phyloP scores from a whole-genome alignment of 169 alveolate genomes.

The Cryptosporidium baileyi region DNA sequence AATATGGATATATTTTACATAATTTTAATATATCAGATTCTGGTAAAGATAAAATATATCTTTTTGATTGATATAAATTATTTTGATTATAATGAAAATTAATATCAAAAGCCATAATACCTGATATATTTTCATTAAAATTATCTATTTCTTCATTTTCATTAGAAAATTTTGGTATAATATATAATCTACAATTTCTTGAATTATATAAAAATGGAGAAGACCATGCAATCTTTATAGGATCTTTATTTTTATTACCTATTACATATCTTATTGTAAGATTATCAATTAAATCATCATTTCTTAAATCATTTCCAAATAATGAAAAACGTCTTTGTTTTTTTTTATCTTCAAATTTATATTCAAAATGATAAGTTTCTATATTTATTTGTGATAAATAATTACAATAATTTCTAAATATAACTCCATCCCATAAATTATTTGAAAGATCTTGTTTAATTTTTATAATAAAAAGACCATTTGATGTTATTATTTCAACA shows the following conservation, averaged over 20 bases:
- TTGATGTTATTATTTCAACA: slow-evolving; percentile 16
- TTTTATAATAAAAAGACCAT: slow-evolving; percentile 26
- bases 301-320: background rate
- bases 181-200: slow-evolving; percentile 53
- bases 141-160: background rate
- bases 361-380: slow-evolving; percentile 57
- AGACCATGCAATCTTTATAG: slow-evolving; percentile 42
- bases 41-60: slow-evolving; percentile 55
- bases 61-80: slow-evolving; percentile 47
- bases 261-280: slow-evolving; percentile 1
- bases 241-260: background rate
- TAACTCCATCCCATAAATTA: slow-evolving; percentile 55
- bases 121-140: background rate
- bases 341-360: slow-evolving; percentile 14
- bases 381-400: slow-evolving; percentile 29
- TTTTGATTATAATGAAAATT: slow-evolving; percentile 40
- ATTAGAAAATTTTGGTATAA: slow-evolving; percentile 13
- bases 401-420: slow-evolving; percentile 45
- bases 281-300: background rate
- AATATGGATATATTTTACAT: slow-evolving; percentile 52
- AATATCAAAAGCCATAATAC: slow-evolving; percentile 50
- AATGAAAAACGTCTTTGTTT: slow-evolving; percentile 7
- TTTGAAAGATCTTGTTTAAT: background rate
- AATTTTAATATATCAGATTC: slow-evolving; percentile 53
- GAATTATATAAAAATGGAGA: slow-evolving; percentile 53